Evolutionary conservation across 768 basidiomycete species (phyloP), one percentile per base, ranked within the genome.

Genomic region (Agaricus sinodeliciosus): DNA sequence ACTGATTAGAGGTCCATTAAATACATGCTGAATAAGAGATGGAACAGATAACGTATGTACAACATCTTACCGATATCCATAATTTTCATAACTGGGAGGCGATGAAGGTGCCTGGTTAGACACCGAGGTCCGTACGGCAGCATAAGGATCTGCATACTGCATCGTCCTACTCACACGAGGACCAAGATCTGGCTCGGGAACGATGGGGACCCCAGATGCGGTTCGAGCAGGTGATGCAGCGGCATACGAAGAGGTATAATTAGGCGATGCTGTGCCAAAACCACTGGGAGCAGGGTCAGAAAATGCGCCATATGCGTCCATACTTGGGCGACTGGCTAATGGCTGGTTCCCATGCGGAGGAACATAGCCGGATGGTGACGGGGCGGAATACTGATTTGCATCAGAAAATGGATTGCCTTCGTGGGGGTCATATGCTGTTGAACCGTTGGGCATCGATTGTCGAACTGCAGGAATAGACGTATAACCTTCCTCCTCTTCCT

Each of bases 81-180:
- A 81, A 19, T 68, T 70, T 25, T 81, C 80, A 64, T 82, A 82
- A 55, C 73, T 74, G 12, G 80, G 80, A 8, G 72, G 62, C 26
- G 68, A 62, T 16, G 57, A 50, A 1, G 68, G 58, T 2, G 59
- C 58, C 55, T 50, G 66, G 27, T 65, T 66, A 37, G 67, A 70
- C 52, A 87, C 66, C 4, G 76, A 74, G 7, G 85, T 84, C 15
- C 87, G 76, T 34, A 92, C 87, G 9, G 85, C 85, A 11, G 89
- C 87, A 62, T 92, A 93, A 8, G 90, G 90, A 62, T 93, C 86
- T 19, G 90, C 90, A 61, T 92, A 90, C 65, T 94, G 90, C 92
- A 95, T 94, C 49, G 93, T 94, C 64, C 91, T 72, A 67, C 90
- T 93, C 36, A 93, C 72, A 25, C 82, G 78, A 15, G 80, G 78